Evolutionary conservation across 2,329 filamentous ascomycete species (phyloP).

Genomic region (Pseudogymnoascus sp.): DNA sequence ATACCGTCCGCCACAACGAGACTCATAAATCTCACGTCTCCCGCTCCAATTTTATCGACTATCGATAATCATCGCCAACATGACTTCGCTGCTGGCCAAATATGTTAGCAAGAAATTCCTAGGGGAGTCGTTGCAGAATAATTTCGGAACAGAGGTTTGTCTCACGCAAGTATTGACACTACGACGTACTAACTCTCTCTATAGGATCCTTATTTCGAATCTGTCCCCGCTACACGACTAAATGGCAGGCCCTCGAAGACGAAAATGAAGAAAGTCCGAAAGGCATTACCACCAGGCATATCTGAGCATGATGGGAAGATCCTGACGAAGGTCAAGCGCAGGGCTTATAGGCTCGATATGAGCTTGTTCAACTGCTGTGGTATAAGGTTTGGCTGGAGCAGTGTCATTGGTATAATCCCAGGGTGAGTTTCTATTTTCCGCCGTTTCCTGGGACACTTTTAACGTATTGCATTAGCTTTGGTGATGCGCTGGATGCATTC

Average conservation of each 20-base stretch:
- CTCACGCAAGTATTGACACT: conserved; percentile 27
- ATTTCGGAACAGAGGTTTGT: conserved; percentile 47
- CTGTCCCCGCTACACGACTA: conserved; percentile 66
- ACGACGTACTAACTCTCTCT: conserved; percentile 13
- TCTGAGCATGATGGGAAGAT: conserved; percentile 75
- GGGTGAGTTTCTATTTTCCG: conserved; percentile 48
- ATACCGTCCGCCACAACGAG: conserved; percentile 1
- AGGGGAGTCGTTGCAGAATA: conserved; percentile 50
- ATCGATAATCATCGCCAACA: conserved; percentile 28
- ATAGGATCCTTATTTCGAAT: conserved; percentile 87
- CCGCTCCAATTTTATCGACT: neutral
- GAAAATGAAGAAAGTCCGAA: conserved; percentile 77
- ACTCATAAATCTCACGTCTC: neutral
- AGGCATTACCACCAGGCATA: conserved; percentile 75
- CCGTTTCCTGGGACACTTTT: conserved; percentile 15
- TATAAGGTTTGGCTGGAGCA: conserved; percentile 82
- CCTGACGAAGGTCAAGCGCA: conserved; percentile 77
- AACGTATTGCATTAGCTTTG: conserved; percentile 46
- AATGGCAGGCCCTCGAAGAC: conserved; percentile 52
- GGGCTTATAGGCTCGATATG: conserved; percentile 81
- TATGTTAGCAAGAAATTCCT: conserved; percentile 51
- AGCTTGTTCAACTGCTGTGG: conserved; percentile 75
- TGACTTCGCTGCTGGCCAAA: conserved; percentile 49
- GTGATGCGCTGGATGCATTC: conserved; percentile 67
- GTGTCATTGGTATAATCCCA: conserved; percentile 77